phyloP scores from a whole-genome alignment of 495 filamentous ascomycete species.

The Cercophora newfieldiana region DNA sequence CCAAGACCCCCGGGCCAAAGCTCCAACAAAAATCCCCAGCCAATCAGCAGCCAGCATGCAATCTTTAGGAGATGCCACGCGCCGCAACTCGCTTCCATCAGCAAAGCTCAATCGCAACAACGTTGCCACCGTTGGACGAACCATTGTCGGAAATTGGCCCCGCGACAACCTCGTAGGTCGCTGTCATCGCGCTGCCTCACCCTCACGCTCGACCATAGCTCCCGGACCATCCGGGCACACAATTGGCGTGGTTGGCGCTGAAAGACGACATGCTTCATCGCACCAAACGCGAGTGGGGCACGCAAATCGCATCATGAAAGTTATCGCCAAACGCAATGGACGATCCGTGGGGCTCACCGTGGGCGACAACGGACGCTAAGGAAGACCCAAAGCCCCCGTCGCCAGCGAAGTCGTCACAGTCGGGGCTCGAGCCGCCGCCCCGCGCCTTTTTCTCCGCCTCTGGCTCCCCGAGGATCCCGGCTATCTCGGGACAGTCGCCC shows the following conservation, averaged over 20 bases:
- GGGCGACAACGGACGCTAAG: slow-evolving; percentile 41
- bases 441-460: slow-evolving; percentile 45
- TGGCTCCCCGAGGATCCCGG: slow-evolving; percentile 32
- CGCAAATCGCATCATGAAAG: slow-evolving; percentile 32
- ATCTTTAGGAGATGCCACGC: not conserved
- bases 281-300: slow-evolving; percentile 3
- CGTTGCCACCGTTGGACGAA: not conserved
- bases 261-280: slow-evolving; percentile 20
- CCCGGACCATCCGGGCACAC: slow-evolving; percentile 2
- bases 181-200: not conserved
- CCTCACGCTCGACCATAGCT: not conserved
- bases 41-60: slow-evolving; percentile 1
- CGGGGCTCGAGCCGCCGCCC: slow-evolving; percentile 46
- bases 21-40: slow-evolving; percentile 13
- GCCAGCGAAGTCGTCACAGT: slow-evolving; percentile 35
- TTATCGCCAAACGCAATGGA: slow-evolving; percentile 46
- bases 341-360: slow-evolving; percentile 59
- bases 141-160: not conserved
- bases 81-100: slow-evolving; percentile 4
- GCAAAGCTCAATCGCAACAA: not conserved
- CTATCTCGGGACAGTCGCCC: slow-evolving; percentile 39
- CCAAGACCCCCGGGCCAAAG: slow-evolving; percentile 9
- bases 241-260: not conserved
- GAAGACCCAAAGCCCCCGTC: slow-evolving; percentile 33
- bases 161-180: not conserved